Conservation (phyloP, 2,329 filamentous ascomycete species). For the Fusarium fracticaudum region DNA sequence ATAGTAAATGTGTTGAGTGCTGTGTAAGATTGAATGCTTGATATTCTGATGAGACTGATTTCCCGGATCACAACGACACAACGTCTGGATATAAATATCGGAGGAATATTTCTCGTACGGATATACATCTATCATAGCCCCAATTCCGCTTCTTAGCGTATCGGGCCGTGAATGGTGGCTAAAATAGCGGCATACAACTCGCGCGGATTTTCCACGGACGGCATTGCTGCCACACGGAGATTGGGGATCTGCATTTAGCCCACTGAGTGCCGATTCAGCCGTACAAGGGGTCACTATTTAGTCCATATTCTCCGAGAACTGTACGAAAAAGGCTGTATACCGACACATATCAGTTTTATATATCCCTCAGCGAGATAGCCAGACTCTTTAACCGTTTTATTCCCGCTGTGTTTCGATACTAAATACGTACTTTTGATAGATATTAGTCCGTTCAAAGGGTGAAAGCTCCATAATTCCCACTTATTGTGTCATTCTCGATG, state of each 20-base stretch:
- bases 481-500: background rate
- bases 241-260: background rate
- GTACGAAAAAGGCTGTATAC: background rate
- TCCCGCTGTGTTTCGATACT: background rate
- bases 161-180: background rate
- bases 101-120: background rate
- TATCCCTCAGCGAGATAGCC: background rate
- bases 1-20: no score
- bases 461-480: background rate
- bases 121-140: background rate
- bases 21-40: no score
- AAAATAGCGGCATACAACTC: background rate
- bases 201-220: background rate
- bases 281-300: background rate
- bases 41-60: background rate
- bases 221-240: background rate
- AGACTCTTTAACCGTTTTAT: no score
- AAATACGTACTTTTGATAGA: background rate
- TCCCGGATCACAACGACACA: background rate
- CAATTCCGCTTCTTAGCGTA: background rate
- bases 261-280: background rate
- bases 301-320: background rate
- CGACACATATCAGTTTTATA: background rate
- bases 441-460: rapidly evolving
- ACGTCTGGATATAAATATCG: background rate